These are phyloP conservation scores for Calonectria montana DNA, from an alignment of 2,329 filamentous ascomycete genomes.

Conservation along the genomic window DNA sequence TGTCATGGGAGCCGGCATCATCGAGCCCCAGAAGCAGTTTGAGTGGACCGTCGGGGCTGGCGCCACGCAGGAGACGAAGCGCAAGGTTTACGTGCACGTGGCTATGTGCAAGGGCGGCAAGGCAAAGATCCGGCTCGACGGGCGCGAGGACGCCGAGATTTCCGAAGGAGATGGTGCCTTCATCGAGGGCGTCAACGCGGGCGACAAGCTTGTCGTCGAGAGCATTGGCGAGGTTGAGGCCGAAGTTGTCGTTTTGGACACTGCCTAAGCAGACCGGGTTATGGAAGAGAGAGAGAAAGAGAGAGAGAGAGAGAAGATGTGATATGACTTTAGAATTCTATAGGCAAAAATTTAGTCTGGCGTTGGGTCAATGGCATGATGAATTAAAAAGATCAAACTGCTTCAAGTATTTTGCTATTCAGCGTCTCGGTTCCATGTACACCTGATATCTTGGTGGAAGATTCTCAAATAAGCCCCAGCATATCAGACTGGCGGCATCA, in stretches of 20 bases:
- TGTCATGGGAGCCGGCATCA: slow-evolving; percentile 82
- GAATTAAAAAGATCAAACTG: no score
- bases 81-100: slow-evolving; percentile 84
- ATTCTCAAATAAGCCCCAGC: no score
- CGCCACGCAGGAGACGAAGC: slow-evolving; percentile 62
- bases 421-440: no score
- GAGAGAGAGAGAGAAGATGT: no score
- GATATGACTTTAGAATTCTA: no score
- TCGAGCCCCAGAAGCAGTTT: slow-evolving; percentile 73
- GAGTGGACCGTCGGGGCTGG: slow-evolving; percentile 77
- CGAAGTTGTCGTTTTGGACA: slow-evolving; percentile 76
- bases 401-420: no score
- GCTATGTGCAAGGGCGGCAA: slow-evolving; percentile 83
- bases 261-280: slow-evolving; percentile 55
- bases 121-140: slow-evolving; percentile 76
- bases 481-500: no score
- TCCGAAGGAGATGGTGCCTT: slow-evolving; percentile 86
- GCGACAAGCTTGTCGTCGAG: slow-evolving; percentile 73
- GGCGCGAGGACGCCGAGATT: slow-evolving; percentile 72
- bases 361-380: no score
- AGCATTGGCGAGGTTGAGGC: slow-evolving; percentile 76
- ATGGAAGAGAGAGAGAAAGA: neutral
- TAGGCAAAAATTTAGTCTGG: no score
- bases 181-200: slow-evolving; percentile 72
- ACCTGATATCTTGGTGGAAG: no score